Evolutionary conservation across 106 monocot species (phyloP), one percentile per base, ranked within the genome.

Genomic region (Gastrodia elata): DNA sequence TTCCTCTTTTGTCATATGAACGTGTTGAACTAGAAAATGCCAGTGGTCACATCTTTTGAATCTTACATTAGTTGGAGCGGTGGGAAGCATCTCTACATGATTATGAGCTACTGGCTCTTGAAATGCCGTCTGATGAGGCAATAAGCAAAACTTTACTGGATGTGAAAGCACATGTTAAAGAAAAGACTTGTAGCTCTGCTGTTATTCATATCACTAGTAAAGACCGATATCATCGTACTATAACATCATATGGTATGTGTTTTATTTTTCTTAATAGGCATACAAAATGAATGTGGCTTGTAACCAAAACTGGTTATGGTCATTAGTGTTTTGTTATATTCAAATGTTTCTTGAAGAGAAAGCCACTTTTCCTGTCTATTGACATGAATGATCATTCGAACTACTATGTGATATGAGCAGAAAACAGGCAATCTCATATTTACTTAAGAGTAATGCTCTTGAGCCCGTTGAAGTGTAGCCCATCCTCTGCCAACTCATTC

Each of bases 21-120:
- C 5, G 3, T 52, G n/a, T 73, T 38, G 22, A 33, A 7, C 13
- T 26, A 10, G 11, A 41, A 38, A 8, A 8, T 39, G 32, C 28
- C 70, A 6, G 30, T 56, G 13, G 48, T 15, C 5, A 58, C 28
- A 61, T 35, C 30, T 46, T n/a, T n/a, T 73, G 65, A 65, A 27
- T 37, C 9, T 59, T 56, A 7, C 18, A 14, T 52, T 56, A 95
- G 94, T 28, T 95, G 91, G 83, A 80, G 71, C 74, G 79, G 33
- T 95, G 84, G 91, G 87, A 84, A 41, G 87, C 77, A 68, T 70
- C 87, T 16, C 26, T 82, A 26, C 20, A 82, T 65, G 94, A 95
- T 73, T 95, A 91, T 65, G 76, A 83, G 59, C 64, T 79, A 24
- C 48, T 91, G 49, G 55, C 82, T 2, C 40, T 73, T 46, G 87